Percentiles rank a stretch among this genome's conserved stretches.
These are phyloP conservation scores for Claviceps maximensis DNA, from an alignment of 2,329 filamentous ascomycete species.

Conservation along the genomic window DNA sequence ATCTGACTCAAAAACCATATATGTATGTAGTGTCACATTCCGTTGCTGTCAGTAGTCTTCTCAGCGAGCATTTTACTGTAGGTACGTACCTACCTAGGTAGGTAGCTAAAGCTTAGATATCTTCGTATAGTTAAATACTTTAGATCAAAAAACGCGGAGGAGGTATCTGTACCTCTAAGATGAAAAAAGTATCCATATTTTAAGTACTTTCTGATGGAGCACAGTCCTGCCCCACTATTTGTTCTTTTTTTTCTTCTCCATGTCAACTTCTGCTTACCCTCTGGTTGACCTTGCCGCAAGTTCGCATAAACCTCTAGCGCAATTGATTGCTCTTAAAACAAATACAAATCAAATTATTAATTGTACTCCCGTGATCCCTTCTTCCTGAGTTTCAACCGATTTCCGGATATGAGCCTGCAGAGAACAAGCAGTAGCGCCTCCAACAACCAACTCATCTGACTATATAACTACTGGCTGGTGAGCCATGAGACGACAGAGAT, in stretches of 20 bases:
- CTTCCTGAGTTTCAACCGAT: not conserved
- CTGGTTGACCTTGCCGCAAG: too few relatives aligned
- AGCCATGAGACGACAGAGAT: not conserved
- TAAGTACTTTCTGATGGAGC: too few relatives aligned
- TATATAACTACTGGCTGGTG: not conserved
- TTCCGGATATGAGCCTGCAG: not conserved
- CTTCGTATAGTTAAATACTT: too few relatives aligned
- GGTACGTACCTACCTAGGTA: too few relatives aligned
- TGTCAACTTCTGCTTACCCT: not conserved
- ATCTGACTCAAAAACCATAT: constrained; percentile 66
- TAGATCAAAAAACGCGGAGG: too few relatives aligned
- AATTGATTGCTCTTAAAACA: not conserved
- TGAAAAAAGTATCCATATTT: too few relatives aligned
- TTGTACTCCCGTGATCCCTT: not conserved
- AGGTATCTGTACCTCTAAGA: too few relatives aligned
- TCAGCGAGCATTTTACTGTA: not conserved
- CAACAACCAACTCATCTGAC: not conserved
- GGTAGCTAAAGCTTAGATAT: too few relatives aligned
- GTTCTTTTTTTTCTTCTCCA: not conserved
- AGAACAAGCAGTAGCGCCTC: not conserved
- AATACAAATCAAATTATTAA: not conserved
- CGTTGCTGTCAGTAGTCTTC: not conserved
- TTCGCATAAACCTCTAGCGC: too few relatives aligned
- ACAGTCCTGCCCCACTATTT: not conserved
- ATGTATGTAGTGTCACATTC: constrained; percentile 31